Percentiles rank a stretch among this genome's conserved stretches.
Evolutionary conservation across 2,329 filamentous ascomycete genomes (phyloP).

Genomic region (Ophiosphaerella herpotricha): DNA sequence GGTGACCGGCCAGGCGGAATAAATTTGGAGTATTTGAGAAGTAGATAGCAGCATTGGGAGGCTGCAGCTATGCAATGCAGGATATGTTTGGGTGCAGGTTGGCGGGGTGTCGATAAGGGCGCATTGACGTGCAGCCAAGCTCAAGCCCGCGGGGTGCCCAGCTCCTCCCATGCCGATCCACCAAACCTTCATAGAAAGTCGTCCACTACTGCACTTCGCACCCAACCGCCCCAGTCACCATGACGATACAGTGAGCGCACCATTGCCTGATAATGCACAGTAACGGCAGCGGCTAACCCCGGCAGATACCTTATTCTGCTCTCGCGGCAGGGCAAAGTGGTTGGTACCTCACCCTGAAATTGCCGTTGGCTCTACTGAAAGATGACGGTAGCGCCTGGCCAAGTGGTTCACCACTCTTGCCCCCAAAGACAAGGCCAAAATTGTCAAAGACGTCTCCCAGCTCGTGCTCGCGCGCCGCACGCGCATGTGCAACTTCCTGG

Average conservation of each 20-base stretch:
- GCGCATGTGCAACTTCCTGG: slow-evolving; percentile 99
- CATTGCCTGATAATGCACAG: background rate
- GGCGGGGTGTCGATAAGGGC: slow-evolving; percentile 14
- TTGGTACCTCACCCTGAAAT: slow-evolving; percentile 58
- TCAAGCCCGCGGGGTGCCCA: slow-evolving; percentile 25
- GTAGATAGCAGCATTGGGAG: background rate
- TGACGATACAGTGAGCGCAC: slow-evolving; percentile 61
- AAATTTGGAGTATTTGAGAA: no score
- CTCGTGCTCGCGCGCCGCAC: slow-evolving; percentile 93
- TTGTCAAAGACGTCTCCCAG: slow-evolving; percentile 99
- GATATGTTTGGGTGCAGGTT: background rate
- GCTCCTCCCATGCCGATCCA: slow-evolving; percentile 13
- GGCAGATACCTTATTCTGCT: slow-evolving; percentile 93
- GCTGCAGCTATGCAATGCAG: background rate
- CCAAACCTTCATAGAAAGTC: slow-evolving; percentile 7
- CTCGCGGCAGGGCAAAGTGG: slow-evolving; percentile 98
- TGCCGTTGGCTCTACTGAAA: slow-evolving; percentile 35
- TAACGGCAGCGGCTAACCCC: slow-evolving; percentile 5
- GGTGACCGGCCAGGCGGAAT: no score
- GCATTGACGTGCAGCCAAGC: slow-evolving; percentile 23
- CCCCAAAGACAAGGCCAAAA: slow-evolving; percentile 98
- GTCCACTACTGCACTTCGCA: slow-evolving; percentile 1
- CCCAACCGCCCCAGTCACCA: slow-evolving; percentile 35
- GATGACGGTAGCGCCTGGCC: slow-evolving; percentile 75
- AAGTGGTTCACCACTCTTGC: slow-evolving; percentile 99